Base-by-base conservation (phyloP, 495 filamentous ascomycete species). In the Penicillium coffeae region DNA sequence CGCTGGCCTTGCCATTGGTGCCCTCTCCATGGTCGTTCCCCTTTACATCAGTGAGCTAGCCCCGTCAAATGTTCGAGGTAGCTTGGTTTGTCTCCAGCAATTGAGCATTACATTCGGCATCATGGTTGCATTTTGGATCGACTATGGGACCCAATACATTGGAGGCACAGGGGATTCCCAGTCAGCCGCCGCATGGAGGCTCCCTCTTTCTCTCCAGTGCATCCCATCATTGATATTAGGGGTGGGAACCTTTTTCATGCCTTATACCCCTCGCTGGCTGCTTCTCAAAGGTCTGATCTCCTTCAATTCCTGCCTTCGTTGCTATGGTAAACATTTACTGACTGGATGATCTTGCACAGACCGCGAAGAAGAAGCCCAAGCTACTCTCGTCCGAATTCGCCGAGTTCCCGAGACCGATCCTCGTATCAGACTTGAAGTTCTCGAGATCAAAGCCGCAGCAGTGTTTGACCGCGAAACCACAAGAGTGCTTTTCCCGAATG, bases 41-140 rank as follows among this genome's bases (percentile, higher is more conserved):
- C 89, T 67, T 76, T 87, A 62, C 32, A 50, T 55, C 13, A 50
- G 52, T 5, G 54, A 62, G 27, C 34, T 54, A 40, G 58, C 69
- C 8, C 77, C 75, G 16, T 70, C 76, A 0, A 75, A 80, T 47
- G 63, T 78, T 41, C 70, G 78, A 20, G 87, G 86, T 32, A 80
- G 79, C 10, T 68, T 90, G 6, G 83, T 88, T n/a, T 83, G 80
- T 9, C 71, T 86, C 0, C 83, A 91, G 59, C 85, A 89, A 60
- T 66, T 89, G 18, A 83, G 84, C 18, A 90, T 89, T 51, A 83
- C 78, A 20, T 80, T 85, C 27, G 87, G 87, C 32, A 88, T 89
- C 63, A 82, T 89, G 81, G 70, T 88, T 33, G 76, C 76, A 48
- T 90, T 87, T 70, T 90, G 86, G 85, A 85, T 87, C 56, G 79